Base-by-base conservation (phyloP, 164 flowering plant genomes). In the Saururus chinensis region DNA sequence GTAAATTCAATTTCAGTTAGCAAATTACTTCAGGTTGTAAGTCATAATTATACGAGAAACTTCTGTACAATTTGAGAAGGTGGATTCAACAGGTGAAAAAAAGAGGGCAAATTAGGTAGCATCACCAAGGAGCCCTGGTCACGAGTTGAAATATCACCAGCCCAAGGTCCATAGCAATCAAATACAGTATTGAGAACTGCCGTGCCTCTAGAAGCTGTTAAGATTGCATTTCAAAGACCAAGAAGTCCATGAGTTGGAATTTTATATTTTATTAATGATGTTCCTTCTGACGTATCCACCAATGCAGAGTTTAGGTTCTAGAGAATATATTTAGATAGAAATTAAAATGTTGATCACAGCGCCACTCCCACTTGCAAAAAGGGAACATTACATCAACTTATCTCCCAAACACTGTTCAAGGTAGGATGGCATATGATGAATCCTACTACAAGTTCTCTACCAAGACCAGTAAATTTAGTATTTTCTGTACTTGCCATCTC, bases 231-330 rank as follows among this genome's bases (percentile, higher is more conserved):
- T 51, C 97, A 65, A 74, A 90, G 59, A 62, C 99, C 97, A 62
- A 93, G 86, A 71, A 93, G 92, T 25, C 97, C 96, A 70, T 96
- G 95, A n/a, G 99, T 93, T 41, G 99, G 99, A 61, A 93, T 90
- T 76, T 83, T 85, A 71, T 93, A 90, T 62, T 81, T 87, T 42
- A 93, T 73, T 14, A 84, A 35, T 22, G 79, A 75, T 62, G 95
- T 90, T 62, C 99, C 97, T 69, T 88, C 96, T 23, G 82, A 77
- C 76, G 97, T 93, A 65, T 22, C 67, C n/a, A 61, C 19, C 49
- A 45, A 45, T 12, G 14, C 16, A 12, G 49, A 45, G 17, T 24
- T 40, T 51, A 64, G 19, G 17, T 10, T 19, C 22, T 23, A n/a
- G 20, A 21, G 9, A 56, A 0, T 56, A 56, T 24, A 19, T 23